Evolutionary conservation across 306 rosid species (phyloP).

Genomic region (Corylus avellana): DNA sequence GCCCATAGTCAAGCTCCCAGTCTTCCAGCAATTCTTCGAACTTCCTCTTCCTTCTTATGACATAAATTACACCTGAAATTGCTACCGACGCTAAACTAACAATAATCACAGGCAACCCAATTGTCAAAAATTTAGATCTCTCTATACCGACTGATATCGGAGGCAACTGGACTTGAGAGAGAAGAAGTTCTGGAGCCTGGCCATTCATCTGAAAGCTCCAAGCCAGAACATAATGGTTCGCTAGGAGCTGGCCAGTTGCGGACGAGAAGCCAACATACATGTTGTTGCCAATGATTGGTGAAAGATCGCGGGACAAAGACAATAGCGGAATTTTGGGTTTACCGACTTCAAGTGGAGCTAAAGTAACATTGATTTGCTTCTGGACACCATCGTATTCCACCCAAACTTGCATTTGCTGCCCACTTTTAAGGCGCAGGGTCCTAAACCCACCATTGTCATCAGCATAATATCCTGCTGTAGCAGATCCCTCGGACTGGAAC

Average conservation of each 20-base stretch:
- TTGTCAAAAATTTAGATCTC: conserved; percentile 17
- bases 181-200: too few relatives aligned
- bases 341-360: conserved; percentile 39
- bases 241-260: conserved; percentile 46
- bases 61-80: conserved; percentile 20
- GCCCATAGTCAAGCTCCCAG: conserved; percentile 42
- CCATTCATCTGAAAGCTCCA: too few relatives aligned
- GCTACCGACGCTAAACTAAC: neutral
- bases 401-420: conserved; percentile 59
- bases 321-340: conserved; percentile 55
- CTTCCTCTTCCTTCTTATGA: conserved; percentile 27
- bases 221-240: conserved; percentile 9
- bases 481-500: conserved; percentile 29
- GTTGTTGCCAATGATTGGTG: conserved; percentile 33
- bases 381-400: conserved; percentile 55
- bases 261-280: conserved; percentile 75
- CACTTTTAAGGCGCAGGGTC: conserved; percentile 48
- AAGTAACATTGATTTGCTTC: conserved; percentile 42
- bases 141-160: neutral
- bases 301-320: conserved; percentile 44
- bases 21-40: conserved; percentile 37
- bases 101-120: conserved; percentile 26
- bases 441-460: conserved; percentile 1
- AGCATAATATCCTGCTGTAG: conserved; percentile 40
- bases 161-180: conserved; percentile 49